These are phyloP conservation scores for Botrytis paeoniae DNA, from an alignment of 2,329 filamentous ascomycete genomes.

Conservation along the genomic window DNA sequence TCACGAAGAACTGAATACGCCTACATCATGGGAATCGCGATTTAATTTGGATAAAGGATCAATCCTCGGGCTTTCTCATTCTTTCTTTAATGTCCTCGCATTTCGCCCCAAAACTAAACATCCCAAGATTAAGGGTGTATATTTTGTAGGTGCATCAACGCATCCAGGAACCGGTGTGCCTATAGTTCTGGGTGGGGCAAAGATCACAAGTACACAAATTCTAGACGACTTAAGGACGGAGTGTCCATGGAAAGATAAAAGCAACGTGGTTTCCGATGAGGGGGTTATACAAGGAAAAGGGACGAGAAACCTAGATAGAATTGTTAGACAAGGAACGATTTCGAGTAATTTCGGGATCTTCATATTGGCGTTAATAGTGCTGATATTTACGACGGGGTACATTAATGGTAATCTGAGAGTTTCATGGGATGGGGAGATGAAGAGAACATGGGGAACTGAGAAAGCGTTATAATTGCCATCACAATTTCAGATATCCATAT, in stretches of 20 bases:
- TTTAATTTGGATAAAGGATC: slow-evolving; percentile 76
- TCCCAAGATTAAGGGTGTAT: slow-evolving; percentile 47
- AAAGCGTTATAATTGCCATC: not conserved
- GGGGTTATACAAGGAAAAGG: slow-evolving; percentile 29
- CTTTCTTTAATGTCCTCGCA: slow-evolving; percentile 69
- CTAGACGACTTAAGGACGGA: slow-evolving; percentile 35
- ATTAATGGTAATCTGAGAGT: slow-evolving; percentile 27
- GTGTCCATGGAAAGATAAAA: slow-evolving; percentile 29
- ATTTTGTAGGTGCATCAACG: slow-evolving; percentile 73
- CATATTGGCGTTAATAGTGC: slow-evolving; percentile 23
- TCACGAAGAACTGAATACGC: slow-evolving; percentile 65
- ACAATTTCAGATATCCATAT: not conserved
- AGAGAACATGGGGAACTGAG: slow-evolving; percentile 27
- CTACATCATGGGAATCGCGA: slow-evolving; percentile 58
- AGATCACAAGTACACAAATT: slow-evolving; percentile 56
- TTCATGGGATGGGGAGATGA: slow-evolving; percentile 28
- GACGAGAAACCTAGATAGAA: slow-evolving; percentile 29
- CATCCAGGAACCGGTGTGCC: slow-evolving; percentile 76
- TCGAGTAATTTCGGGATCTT: slow-evolving; percentile 29
- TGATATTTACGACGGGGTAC: slow-evolving; percentile 23
- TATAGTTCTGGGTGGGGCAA: slow-evolving; percentile 67
- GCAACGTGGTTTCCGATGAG: slow-evolving; percentile 21
- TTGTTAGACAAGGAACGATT: slow-evolving; percentile 23
- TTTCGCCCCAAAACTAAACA: slow-evolving; percentile 58
- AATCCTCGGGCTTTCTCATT: slow-evolving; percentile 69